Conservation (phyloP, 2,329 filamentous ascomycete genomes). For the Apiospora malaysiana region DNA sequence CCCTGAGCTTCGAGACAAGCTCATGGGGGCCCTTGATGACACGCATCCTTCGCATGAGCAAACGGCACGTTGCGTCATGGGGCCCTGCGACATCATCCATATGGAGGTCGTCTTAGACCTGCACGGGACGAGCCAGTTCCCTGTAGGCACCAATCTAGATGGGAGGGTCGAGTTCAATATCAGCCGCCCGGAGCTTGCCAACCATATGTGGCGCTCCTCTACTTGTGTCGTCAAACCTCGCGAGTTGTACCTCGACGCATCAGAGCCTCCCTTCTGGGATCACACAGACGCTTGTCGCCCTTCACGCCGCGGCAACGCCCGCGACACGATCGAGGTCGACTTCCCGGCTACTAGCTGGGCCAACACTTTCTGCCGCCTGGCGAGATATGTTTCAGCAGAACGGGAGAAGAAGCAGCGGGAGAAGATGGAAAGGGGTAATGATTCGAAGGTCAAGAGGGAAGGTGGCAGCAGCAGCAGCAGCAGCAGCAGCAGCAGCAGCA, state of each 20-base stretch:
- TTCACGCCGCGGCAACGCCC: constrained; percentile 19
- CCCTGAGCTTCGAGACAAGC: constrained; percentile 59
- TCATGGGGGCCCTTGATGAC: constrained; percentile 55
- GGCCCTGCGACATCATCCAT: constrained; percentile 63
- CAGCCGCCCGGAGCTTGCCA: constrained; percentile 57
- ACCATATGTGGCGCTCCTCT: constrained; percentile 65
- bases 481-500: constrained; percentile 32
- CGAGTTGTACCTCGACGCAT: constrained; percentile 54
- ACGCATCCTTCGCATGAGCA: constrained; percentile 41
- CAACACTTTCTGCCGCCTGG: constrained; percentile 61
- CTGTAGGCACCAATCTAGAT: constrained; percentile 64
- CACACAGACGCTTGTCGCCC: constrained; percentile 55
- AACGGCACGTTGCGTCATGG: constrained; percentile 41
- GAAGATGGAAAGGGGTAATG: constrained; percentile 6
- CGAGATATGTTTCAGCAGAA: constrained; percentile 51
- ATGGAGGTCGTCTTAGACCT: constrained; percentile 67
- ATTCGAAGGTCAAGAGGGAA: constrained; percentile 33
- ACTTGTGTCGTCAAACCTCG: constrained; percentile 63
- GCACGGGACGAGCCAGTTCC: constrained; percentile 62
- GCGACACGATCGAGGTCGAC: constrained; percentile 58
- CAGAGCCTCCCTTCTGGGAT: constrained; percentile 50
- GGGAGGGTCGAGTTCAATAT: constrained; percentile 65
- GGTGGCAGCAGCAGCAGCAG: constrained; percentile 44
- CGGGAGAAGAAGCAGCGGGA: constrained; percentile 36
- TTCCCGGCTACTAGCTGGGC: constrained; percentile 66